Percentiles rank a stretch among this genome's conserved stretches.
These are phyloP conservation scores for Conticribra weissflogii DNA, from an alignment of 108 stramenopile genomes.

Conservation along the genomic window DNA sequence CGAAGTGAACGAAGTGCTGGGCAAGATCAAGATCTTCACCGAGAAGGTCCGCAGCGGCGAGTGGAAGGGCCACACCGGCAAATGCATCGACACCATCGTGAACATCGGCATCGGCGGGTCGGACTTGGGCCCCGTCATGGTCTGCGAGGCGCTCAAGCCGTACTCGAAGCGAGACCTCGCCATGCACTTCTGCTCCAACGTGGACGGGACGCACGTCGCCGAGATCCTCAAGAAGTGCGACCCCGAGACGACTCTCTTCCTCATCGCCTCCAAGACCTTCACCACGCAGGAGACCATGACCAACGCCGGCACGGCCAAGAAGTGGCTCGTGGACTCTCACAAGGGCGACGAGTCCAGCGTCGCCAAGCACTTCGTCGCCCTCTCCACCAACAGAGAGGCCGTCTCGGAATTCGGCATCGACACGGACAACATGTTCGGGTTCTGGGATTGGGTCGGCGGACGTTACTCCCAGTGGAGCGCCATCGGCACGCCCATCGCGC, in stretches of 20 bases:
- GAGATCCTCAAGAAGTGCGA: constrained; percentile 88
- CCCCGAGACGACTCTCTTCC: constrained; percentile 87
- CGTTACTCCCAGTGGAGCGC: constrained; percentile 54
- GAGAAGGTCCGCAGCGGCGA: constrained; percentile 83
- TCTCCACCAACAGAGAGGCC: constrained; percentile 68
- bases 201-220: constrained; percentile 95
- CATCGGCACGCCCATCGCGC: constrained; percentile 59
- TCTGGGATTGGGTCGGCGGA: constrained; percentile 85
- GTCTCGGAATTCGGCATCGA: constrained; percentile 91
- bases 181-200: constrained; percentile 96
- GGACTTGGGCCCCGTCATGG: constrained; percentile 97
- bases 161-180: constrained; percentile 82
- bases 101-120: constrained; percentile 97
- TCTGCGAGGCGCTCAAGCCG: constrained; percentile 92
- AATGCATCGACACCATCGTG: constrained; percentile 86
- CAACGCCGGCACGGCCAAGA: constrained; percentile 92
- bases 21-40: constrained; percentile 87
- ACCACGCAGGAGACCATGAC: constrained; percentile 99
- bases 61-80: constrained; percentile 94
- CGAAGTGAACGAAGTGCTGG: constrained; percentile 83
- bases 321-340: constrained; percentile 85
- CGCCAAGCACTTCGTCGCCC: constrained; percentile 94
- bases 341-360: constrained; percentile 71
- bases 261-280: constrained; percentile 96
- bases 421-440: constrained; percentile 90